Evolutionary conservation across 2,329 filamentous ascomycete species (phyloP).

Genomic region (Aspergillus piperis): DNA sequence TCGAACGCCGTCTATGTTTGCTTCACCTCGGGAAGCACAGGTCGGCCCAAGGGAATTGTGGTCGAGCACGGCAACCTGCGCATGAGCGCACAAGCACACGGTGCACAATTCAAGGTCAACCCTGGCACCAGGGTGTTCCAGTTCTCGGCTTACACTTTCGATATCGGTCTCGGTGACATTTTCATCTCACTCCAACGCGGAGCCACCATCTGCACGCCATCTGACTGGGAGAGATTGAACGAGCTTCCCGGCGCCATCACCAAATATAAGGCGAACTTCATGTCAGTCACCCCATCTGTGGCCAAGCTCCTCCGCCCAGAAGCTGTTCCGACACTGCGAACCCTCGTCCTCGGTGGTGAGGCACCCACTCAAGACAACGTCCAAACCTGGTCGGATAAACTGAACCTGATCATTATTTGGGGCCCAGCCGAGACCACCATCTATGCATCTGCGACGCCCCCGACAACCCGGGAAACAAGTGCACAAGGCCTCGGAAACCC

Average conservation of each 20-base stretch:
- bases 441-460: background rate
- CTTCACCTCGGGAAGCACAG: constrained; percentile 3
- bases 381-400: background rate
- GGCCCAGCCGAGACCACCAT: constrained; percentile 12
- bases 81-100: background rate
- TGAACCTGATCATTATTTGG: background rate
- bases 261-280: background rate
- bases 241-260: constrained; percentile 2
- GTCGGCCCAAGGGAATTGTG: constrained; percentile 1
- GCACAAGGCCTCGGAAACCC: constrained; percentile 8
- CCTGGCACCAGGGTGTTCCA: constrained; percentile 4
- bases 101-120: background rate
- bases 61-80: constrained; percentile 1
- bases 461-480: background rate
- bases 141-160: constrained; percentile 9
- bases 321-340: constrained; percentile 3
- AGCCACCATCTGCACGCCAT: constrained; percentile 5
- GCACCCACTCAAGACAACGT: background rate
- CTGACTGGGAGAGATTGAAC: background rate
- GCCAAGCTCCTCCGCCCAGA: constrained; percentile 6
- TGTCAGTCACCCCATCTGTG: constrained; percentile 7
- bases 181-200: constrained; percentile 5
- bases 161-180: constrained; percentile 6
- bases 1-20: background rate
- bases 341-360: constrained; percentile 1